Percentiles rank a stretch among this genome's conserved stretches.
Evolutionary conservation across 805 yeast species (phyloP).

Genomic region (Zygosaccharomyces lentus): DNA sequence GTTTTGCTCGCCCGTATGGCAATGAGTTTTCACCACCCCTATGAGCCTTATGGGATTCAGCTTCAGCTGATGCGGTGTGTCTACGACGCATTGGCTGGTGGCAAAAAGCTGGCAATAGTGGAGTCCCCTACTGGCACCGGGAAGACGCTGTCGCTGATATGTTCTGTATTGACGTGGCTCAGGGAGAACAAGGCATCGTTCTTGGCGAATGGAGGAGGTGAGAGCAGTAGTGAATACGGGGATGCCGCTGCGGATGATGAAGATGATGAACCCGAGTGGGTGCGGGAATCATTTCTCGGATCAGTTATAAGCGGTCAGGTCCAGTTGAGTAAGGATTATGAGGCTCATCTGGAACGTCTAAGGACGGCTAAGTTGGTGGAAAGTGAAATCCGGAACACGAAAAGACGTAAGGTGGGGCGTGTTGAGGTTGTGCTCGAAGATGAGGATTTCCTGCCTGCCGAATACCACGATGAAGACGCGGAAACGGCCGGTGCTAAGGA

Average conservation of each 20-base stretch:
- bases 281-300: slow-evolving; percentile 39
- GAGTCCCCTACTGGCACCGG: slow-evolving; percentile 97
- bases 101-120: slow-evolving; percentile 67
- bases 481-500: slow-evolving; percentile 27
- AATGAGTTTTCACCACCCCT: slow-evolving; percentile 64
- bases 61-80: slow-evolving; percentile 67
- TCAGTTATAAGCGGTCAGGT: slow-evolving; percentile 24
- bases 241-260: slow-evolving; percentile 40
- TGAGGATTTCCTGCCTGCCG: slow-evolving; percentile 21
- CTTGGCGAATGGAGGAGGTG: slow-evolving; percentile 14
- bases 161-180: slow-evolving; percentile 82
- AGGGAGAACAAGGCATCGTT: slow-evolving; percentile 43
- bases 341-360: slow-evolving; percentile 33
- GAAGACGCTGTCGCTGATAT: slow-evolving; percentile 80
- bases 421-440: slow-evolving; percentile 32
- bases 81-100: slow-evolving; percentile 50
- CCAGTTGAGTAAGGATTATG: slow-evolving; percentile 34
- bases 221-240: slow-evolving; percentile 12
- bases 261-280: slow-evolving; percentile 71
- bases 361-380: slow-evolving; percentile 13
- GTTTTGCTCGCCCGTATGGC: not conserved
- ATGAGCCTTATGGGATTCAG: slow-evolving; percentile 75
- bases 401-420: slow-evolving; percentile 21
- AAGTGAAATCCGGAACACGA: slow-evolving; percentile 9
- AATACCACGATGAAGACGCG: slow-evolving; percentile 25